phyloP scores from a whole-genome alignment of 257 asterid species.

The Solanum rostratum region DNA sequence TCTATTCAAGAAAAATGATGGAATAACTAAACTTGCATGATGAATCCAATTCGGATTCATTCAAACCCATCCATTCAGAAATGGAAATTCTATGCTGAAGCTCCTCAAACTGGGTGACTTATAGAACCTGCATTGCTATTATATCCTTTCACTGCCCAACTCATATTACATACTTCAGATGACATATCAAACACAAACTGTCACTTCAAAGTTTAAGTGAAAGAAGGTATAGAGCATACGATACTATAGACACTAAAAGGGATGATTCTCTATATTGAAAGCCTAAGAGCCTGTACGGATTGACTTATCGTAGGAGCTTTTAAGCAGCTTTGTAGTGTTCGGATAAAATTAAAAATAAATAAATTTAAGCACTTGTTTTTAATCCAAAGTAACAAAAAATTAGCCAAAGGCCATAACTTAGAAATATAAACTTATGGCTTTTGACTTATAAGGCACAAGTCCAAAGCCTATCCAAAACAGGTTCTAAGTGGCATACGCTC shows the following conservation, averaged over 20 bases:
- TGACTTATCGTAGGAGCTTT: too few relatives aligned
- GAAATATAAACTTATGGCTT: too few relatives aligned
- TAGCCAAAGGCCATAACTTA: too few relatives aligned
- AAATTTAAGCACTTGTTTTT: too few relatives aligned
- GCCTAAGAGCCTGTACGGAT: neutral
- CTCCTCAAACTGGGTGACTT: neutral
- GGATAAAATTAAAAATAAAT: too few relatives aligned
- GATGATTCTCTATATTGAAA: neutral
- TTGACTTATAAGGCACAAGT: too few relatives aligned
- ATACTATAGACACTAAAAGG: neutral
- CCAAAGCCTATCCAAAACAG: too few relatives aligned
- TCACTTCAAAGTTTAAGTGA: neutral
- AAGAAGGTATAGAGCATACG: neutral
- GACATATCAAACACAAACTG: neutral
- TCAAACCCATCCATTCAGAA: neutral
- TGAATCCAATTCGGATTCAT: neutral
- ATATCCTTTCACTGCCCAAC: neutral
- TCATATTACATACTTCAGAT: neutral
- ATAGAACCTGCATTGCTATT: neutral
- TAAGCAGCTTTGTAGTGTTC: too few relatives aligned
- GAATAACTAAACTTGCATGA: too few relatives aligned
- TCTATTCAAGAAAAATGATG: too few relatives aligned
- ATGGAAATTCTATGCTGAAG: neutral
- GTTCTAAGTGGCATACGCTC: neutral
- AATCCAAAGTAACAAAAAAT: too few relatives aligned